Conservation (phyloP, 1,139 yeast species). For the Kluyveromyces sp. region DNA sequence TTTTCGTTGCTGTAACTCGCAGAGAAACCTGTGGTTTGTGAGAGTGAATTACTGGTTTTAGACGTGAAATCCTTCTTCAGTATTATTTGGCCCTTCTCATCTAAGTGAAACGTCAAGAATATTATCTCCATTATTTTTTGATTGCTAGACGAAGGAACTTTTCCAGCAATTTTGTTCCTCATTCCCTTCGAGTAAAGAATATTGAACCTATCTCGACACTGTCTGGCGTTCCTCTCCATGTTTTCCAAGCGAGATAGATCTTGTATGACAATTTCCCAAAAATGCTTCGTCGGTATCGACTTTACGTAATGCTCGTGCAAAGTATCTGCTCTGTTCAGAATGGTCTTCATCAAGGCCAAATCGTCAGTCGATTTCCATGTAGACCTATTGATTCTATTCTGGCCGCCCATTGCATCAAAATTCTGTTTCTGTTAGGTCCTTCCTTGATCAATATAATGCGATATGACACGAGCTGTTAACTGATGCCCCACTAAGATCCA, state of each 20-base stretch:
- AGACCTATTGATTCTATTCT: background rate
- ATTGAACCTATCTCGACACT: constrained; percentile 7
- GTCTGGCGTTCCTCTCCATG: constrained; percentile 6
- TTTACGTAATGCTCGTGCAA: constrained; percentile 2
- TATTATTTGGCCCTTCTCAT: constrained; percentile 1
- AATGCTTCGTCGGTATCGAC: constrained; percentile 3
- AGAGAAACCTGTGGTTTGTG: background rate
- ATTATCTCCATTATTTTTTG: background rate
- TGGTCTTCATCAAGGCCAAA: constrained; percentile 4
- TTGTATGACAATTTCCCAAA: constrained; percentile 6
- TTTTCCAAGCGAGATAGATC: constrained; percentile 3
- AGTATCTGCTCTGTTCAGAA: constrained; percentile 3
- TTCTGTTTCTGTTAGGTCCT: background rate
- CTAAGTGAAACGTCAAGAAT: background rate
- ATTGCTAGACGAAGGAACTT: background rate
- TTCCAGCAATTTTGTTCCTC: background rate
- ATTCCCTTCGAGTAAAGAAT: constrained; percentile 5
- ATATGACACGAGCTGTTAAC: too few relatives aligned
- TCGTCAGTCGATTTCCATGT: constrained; percentile 8
- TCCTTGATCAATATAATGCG: too few relatives aligned
- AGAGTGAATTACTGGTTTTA: background rate
- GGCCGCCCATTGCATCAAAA: background rate
- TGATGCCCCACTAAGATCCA: too few relatives aligned
- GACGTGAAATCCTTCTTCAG: background rate
- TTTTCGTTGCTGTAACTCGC: background rate